Evolutionary conservation across 2,329 filamentous ascomycete species (phyloP).

Genomic region (Tolypocladium endophyticum): DNA sequence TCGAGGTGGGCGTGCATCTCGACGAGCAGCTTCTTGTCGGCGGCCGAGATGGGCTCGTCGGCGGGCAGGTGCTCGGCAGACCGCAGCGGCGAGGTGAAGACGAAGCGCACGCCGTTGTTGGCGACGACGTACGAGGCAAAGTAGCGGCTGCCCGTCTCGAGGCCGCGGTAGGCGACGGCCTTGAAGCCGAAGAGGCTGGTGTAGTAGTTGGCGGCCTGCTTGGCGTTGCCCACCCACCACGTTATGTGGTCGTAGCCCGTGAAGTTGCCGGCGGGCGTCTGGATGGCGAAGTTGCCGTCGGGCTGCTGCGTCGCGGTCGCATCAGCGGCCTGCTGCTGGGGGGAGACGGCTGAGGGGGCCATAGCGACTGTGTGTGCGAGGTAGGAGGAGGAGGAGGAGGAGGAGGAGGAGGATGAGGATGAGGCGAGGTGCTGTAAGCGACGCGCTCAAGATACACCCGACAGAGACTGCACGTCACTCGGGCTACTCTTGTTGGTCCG

Average conservation of each 20-base stretch:
- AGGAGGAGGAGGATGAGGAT: background rate
- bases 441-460: background rate
- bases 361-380: background rate
- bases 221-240: slow-evolving; percentile 96
- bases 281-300: slow-evolving; percentile 44
- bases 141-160: slow-evolving; percentile 76
- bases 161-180: slow-evolving; percentile 70
- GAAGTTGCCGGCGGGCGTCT: slow-evolving; percentile 46
- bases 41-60: slow-evolving; percentile 49
- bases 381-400: background rate
- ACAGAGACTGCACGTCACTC: background rate
- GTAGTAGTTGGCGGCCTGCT: slow-evolving; percentile 87
- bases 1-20: slow-evolving; percentile 79
- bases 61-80: slow-evolving; percentile 41
- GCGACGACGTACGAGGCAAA: slow-evolving; percentile 76
- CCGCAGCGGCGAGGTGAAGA: slow-evolving; percentile 73
- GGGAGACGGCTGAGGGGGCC: slow-evolving; percentile 43
- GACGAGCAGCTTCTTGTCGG: slow-evolving; percentile 54
- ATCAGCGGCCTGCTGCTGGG: slow-evolving; percentile 31
- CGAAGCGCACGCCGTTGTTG: slow-evolving; percentile 68
- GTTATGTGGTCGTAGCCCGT: slow-evolving; percentile 86
- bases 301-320: slow-evolving; percentile 23
- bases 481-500: background rate
- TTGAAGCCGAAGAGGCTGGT: slow-evolving; percentile 78
- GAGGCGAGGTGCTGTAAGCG: background rate